Conservation (phyloP, 176 grass and related monocot genomes). For the Zizania latifolia region DNA sequence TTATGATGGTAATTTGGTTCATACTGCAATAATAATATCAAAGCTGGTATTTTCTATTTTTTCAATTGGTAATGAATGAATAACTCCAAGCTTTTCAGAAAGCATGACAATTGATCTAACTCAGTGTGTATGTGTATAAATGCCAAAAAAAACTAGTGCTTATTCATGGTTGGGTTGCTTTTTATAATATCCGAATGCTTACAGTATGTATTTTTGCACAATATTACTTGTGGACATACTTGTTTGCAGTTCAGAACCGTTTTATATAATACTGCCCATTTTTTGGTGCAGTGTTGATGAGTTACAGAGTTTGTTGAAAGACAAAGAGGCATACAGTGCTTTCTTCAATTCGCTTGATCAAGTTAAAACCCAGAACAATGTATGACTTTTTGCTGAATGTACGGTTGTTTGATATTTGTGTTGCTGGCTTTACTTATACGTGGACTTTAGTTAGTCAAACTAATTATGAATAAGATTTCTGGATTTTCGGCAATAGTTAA, state of each 20-base stretch:
- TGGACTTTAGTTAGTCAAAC: background rate
- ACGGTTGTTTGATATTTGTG: slow-evolving; percentile 20
- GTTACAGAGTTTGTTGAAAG: slow-evolving; percentile 73
- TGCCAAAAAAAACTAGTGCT: background rate
- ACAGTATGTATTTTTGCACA: background rate
- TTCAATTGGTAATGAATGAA: background rate
- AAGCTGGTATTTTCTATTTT: background rate
- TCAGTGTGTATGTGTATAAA: background rate
- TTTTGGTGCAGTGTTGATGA: slow-evolving; percentile 74
- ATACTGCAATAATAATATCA: background rate
- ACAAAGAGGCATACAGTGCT: slow-evolving; percentile 67
- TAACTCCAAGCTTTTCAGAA: background rate
- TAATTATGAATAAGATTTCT: background rate
- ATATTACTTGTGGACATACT: background rate
- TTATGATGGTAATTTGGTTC: background rate
- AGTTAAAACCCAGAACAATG: slow-evolving; percentile 97
- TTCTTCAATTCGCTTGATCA: slow-evolving; percentile 97
- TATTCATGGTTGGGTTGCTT: slow-evolving; percentile 14
- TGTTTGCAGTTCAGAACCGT: slow-evolving; percentile 7
- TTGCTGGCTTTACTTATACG: slow-evolving; percentile 2
- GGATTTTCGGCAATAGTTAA: background rate
- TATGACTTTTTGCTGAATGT: slow-evolving; percentile 43
- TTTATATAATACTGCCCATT: background rate
- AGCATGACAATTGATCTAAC: background rate
- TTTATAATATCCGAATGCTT: slow-evolving; percentile 4